Evolutionary conservation across 495 filamentous ascomycete genomes (phyloP).

Genomic region (Podospora bellae-mahoneyi): DNA sequence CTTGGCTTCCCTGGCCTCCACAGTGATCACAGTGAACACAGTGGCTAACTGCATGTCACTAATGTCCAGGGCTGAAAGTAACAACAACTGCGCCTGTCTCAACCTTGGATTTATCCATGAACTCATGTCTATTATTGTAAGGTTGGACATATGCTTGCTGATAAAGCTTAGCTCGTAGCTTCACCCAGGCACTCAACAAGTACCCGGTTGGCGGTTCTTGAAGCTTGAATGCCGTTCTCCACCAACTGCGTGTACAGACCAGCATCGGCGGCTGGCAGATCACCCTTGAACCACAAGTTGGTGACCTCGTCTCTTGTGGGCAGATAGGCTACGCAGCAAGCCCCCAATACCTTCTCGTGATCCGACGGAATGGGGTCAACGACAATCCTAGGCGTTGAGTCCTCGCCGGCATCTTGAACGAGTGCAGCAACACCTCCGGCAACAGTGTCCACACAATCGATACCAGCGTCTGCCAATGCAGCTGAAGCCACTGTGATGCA

Average conservation of each 20-base stretch:
- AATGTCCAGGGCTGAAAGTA: not conserved
- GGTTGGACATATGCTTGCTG: not conserved
- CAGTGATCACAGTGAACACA: not conserved
- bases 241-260: slow-evolving; percentile 42
- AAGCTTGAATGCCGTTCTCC: slow-evolving; percentile 43
- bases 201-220: slow-evolving; percentile 42
- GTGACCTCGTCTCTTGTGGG: slow-evolving; percentile 86
- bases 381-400: slow-evolving; percentile 53
- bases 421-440: slow-evolving; percentile 85
- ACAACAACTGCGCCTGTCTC: not conserved
- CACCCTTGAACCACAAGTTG: slow-evolving; percentile 88
- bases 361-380: slow-evolving; percentile 83
- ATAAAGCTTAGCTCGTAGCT: slow-evolving; percentile 16
- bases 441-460: slow-evolving; percentile 91
- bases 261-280: slow-evolving; percentile 40
- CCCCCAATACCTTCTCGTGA: slow-evolving; percentile 69
- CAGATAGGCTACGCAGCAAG: slow-evolving; percentile 88
- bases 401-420: slow-evolving; percentile 44
- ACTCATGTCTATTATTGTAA: not conserved
- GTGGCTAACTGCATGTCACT: too few relatives aligned
- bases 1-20: not conserved
- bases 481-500: slow-evolving; percentile 94
- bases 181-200: slow-evolving; percentile 39
- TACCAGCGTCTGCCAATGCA: slow-evolving; percentile 91
- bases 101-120: not conserved